Conservation (phyloP, 371 early-diverging fungal genomes). For the Umbelopsis sp. region DNA sequence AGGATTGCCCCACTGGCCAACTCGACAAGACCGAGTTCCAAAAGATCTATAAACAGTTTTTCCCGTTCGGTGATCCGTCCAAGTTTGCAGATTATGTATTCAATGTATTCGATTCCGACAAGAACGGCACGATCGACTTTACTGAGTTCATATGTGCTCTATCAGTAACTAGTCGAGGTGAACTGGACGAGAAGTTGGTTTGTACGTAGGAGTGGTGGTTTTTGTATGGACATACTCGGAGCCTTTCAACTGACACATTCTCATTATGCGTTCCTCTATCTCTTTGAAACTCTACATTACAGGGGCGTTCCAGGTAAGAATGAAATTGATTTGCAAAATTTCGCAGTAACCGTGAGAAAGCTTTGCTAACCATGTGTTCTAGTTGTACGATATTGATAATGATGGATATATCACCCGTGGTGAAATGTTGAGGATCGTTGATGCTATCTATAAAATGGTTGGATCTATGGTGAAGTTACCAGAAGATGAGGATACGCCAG, state of each 20-base stretch:
- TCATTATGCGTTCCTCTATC: background rate
- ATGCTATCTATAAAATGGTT: slow-evolving; percentile 94
- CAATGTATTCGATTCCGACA: slow-evolving; percentile 86
- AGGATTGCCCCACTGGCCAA: slow-evolving; percentile 89
- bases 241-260: background rate
- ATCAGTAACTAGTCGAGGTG: slow-evolving; percentile 84
- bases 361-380: slow-evolving; percentile 16
- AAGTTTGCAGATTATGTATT: slow-evolving; percentile 92
- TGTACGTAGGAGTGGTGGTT: slow-evolving; percentile 51
- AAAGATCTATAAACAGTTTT: slow-evolving; percentile 95
- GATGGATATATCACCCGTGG: slow-evolving; percentile 87
- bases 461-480: slow-evolving; percentile 90
- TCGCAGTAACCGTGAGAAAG: too few species aligned
- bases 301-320: slow-evolving; percentile 52
- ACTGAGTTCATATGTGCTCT: slow-evolving; percentile 91
- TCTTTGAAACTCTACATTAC: background rate
- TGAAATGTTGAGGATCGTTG: slow-evolving; percentile 90
- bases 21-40: slow-evolving; percentile 87
- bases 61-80: slow-evolving; percentile 94
- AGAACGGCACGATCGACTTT: slow-evolving; percentile 90
- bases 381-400: slow-evolving; percentile 91
- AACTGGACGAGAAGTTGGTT: slow-evolving; percentile 85
- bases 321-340: background rate
- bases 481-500: slow-evolving; percentile 91
- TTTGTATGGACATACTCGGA: too few species aligned